Percentiles rank a stretch among this genome's conserved stretches.
phyloP scores from a whole-genome alignment of 2,329 filamentous ascomycete genomes.

The Capronia coronata region DNA sequence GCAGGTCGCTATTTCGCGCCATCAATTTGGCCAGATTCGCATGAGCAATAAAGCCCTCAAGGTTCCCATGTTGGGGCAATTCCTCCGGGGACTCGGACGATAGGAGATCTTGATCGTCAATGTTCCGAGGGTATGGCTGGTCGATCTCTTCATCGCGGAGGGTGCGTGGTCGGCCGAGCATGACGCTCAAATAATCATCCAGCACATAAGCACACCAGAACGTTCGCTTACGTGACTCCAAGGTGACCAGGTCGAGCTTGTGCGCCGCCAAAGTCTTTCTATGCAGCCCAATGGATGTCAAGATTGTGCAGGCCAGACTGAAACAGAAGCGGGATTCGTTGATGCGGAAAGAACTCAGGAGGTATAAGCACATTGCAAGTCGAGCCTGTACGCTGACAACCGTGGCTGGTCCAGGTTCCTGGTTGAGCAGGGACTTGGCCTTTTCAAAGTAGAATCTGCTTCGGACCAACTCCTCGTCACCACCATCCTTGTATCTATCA shows the following conservation, averaged over 20 bases:
- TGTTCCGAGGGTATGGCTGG: conserved; percentile 50
- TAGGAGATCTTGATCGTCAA: conserved; percentile 54
- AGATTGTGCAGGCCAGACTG: conserved; percentile 37
- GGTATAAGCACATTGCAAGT: conserved; percentile 48
- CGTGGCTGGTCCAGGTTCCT: conserved; percentile 45
- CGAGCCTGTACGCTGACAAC: conserved; percentile 50
- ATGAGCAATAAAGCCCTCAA: conserved; percentile 27
- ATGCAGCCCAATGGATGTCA: conserved; percentile 42
- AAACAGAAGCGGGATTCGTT: conserved; percentile 53
- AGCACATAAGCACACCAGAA: conserved; percentile 60
- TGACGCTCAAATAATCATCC: conserved; percentile 58
- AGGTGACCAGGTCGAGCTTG: conserved; percentile 34
- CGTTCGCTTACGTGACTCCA: conserved; percentile 51
- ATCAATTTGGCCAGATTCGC: conserved; percentile 29
- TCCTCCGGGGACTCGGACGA: conserved; percentile 35
- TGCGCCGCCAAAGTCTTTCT: conserved; percentile 31
- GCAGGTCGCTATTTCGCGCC: conserved; percentile 27
- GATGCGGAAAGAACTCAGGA: conserved; percentile 49
- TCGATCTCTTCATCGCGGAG: conserved; percentile 61
- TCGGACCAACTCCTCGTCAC: conserved; percentile 15
- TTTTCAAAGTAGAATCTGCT: conserved; percentile 22
- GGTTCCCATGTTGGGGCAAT: conserved; percentile 28
- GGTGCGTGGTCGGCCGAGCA: conserved; percentile 54
- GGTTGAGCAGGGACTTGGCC: conserved; percentile 23
- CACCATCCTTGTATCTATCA: conserved; percentile 17